Evolutionary conservation across 805 yeast species (phyloP), one percentile per base, ranked within the genome.

Genomic region (Metschnikowia arizonensis): DNA sequence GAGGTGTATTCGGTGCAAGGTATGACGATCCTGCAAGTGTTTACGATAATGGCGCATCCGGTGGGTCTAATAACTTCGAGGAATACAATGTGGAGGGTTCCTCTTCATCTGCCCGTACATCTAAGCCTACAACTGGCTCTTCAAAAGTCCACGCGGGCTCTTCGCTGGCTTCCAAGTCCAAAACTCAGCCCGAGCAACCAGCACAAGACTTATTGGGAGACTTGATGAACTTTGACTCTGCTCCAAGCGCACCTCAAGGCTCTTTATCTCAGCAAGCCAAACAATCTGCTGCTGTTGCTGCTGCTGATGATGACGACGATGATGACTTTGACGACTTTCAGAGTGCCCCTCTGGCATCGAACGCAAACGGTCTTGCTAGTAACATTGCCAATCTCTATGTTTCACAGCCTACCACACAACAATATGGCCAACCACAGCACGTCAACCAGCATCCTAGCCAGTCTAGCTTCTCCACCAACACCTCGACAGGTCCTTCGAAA

Each of bases 261-360:
- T 7, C 41, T 19, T 19, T 26, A 7, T 26, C 42, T 29, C 42
- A 30, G 21, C 28, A n/a, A n/a, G 15, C 33, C 11, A 52, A 52
- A 10, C 49, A 50, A 3, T 5, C 24, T 21, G 53, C 28, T 14
- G 47, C 49, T 5, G 79, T 74, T 8, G 85, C 24, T 21, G 53
- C 28, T 14, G 47, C 49, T 5, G 79, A 74, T 8, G 85, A 77
- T 24, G 79, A 76, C 44, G 88, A 76, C 45, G 88, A 81, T 45
- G 88, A 84, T 51, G 93, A 85, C 33, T 86, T 86, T 60, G 88
- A 85, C 52, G 93, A 85, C 53, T 85, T 85, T 74, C 91, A 85
- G 63, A 85, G 88, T 10, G 80, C 77, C 3, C 82, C 84, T 7
- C 62, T 48, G 60, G 37, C 62, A 50, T 46, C 49, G 36, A 44